Evolutionary conservation across 2,329 filamentous ascomycete species (phyloP).

Genomic region (Rhytidhysteron rufulum): DNA sequence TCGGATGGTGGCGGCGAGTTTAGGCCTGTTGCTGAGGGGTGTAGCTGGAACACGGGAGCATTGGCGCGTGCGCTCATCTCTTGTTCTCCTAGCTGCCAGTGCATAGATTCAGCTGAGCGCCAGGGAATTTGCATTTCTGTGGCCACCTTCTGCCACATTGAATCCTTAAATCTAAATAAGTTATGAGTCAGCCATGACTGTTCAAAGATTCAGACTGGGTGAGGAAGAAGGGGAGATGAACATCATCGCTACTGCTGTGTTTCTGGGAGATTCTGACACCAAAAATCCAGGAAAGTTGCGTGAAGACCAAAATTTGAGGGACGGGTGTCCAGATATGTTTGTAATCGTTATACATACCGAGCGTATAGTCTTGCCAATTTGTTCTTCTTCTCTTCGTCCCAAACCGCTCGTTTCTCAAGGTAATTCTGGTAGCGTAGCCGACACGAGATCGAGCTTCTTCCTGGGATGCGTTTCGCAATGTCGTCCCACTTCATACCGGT

Average conservation of each 20-base stretch:
- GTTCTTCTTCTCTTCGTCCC: slow-evolving; percentile 97
- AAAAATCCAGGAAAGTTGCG: too few relatives aligned
- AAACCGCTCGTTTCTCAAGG: slow-evolving; percentile 84
- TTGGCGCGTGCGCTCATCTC: slow-evolving; percentile 94
- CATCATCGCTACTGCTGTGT: background rate
- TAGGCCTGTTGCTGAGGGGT: slow-evolving; percentile 32
- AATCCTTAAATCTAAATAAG: slow-evolving; percentile 83
- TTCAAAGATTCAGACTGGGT: too few relatives aligned
- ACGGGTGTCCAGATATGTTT: slow-evolving; percentile 5
- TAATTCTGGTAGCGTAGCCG: slow-evolving; percentile 97
- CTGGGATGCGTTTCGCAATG: slow-evolving; percentile 85
- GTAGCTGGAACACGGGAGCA: slow-evolving; percentile 72
- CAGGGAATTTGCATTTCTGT: slow-evolving; percentile 94
- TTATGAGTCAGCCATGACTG: too few relatives aligned
- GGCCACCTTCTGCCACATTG: slow-evolving; percentile 96
- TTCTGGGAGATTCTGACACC: background rate
- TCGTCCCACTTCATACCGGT: slow-evolving; percentile 98
- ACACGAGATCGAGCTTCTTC: slow-evolving; percentile 90
- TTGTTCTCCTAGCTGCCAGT: slow-evolving; percentile 90
- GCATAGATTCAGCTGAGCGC: slow-evolving; percentile 95
- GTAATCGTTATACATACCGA: slow-evolving; percentile 56
- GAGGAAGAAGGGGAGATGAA: slow-evolving; percentile 1
- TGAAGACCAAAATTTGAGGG: slow-evolving; percentile 5
- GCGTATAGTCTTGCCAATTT: slow-evolving; percentile 93
- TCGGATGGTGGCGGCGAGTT: slow-evolving; percentile 25